Evolutionary conservation across 441 rosid genomes (phyloP).

Genomic region (Croton laevigatus): DNA sequence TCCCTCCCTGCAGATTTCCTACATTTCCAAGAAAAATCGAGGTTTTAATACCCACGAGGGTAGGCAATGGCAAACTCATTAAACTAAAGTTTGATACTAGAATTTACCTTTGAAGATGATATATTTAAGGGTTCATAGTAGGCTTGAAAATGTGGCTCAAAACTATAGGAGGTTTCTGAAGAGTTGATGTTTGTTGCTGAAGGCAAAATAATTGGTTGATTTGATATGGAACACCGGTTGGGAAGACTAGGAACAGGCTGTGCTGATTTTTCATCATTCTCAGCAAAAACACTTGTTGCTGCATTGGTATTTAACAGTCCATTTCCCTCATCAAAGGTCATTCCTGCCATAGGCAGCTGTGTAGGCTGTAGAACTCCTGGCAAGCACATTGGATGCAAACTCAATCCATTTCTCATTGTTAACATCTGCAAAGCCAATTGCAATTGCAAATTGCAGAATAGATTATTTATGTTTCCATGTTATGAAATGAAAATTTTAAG

Average conservation of each 20-base stretch:
- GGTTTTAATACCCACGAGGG: constrained; percentile 10
- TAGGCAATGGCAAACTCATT: neutral
- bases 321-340: constrained; percentile 44
- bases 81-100: neutral
- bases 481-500: neutral
- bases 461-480: neutral
- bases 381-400: constrained; percentile 59
- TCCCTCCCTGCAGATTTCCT: constrained; percentile 46
- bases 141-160: constrained; percentile 40
- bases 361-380: constrained; percentile 49
- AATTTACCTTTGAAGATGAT: constrained; percentile 46
- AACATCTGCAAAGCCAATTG: constrained; percentile 53
- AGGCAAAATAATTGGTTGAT: constrained; percentile 34
- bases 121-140: constrained; percentile 40
- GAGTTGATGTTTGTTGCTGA: constrained; percentile 28
- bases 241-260: constrained; percentile 33
- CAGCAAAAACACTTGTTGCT: constrained; percentile 36
- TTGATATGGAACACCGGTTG: constrained; percentile 32
- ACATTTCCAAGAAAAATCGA: constrained; percentile 24
- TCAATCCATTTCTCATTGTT: constrained; percentile 68
- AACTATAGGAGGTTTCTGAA: constrained; percentile 41
- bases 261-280: constrained; percentile 36
- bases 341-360: constrained; percentile 44
- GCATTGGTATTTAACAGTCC: constrained; percentile 34
- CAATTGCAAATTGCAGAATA: neutral